phyloP scores from a whole-genome alignment of 257 asterid genomes.

The Solanum corneliomulleri region DNA sequence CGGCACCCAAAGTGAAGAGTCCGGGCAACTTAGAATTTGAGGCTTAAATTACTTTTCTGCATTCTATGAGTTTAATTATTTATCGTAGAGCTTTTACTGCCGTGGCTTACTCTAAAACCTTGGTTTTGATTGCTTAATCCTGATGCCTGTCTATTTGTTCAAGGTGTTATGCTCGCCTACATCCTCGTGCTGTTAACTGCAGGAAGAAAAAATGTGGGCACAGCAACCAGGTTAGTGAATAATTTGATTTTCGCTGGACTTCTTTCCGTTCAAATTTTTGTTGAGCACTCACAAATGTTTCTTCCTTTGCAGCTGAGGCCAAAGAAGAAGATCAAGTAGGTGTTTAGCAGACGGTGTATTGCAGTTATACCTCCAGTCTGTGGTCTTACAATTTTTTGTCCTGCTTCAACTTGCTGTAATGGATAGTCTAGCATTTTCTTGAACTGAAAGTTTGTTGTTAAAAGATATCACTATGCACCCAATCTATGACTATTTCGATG shows the following conservation, averaged over 20 bases:
- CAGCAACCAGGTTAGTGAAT: conserved; percentile 36
- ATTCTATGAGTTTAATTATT: too few species aligned
- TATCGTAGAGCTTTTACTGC: not conserved
- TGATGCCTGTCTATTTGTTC: not conserved
- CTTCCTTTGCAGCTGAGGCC: conserved; percentile 48
- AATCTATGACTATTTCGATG: not conserved
- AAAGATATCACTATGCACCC: not conserved
- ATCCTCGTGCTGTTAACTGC: conserved; percentile 61
- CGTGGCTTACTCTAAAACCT: not conserved
- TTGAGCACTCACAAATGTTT: not conserved
- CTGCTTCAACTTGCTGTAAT: not conserved
- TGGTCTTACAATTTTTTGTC: not conserved
- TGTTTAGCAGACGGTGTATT: not conserved
- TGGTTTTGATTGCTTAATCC: not conserved
- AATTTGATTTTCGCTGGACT: not conserved
- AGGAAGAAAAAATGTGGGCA: conserved; percentile 66
- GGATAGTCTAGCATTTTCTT: not conserved
- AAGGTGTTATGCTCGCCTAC: conserved; percentile 61
- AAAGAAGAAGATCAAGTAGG: conserved; percentile 68
- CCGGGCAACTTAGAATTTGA: too few species aligned
- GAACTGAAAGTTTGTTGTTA: not conserved
- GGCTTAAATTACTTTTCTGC: not conserved
- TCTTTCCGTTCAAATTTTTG: not conserved
- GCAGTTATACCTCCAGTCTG: not conserved
- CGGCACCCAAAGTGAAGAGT: too few species aligned